These are phyloP conservation scores for Protomyces gravidus DNA, from an alignment of 1,139 yeast genomes.

Conservation along the genomic window DNA sequence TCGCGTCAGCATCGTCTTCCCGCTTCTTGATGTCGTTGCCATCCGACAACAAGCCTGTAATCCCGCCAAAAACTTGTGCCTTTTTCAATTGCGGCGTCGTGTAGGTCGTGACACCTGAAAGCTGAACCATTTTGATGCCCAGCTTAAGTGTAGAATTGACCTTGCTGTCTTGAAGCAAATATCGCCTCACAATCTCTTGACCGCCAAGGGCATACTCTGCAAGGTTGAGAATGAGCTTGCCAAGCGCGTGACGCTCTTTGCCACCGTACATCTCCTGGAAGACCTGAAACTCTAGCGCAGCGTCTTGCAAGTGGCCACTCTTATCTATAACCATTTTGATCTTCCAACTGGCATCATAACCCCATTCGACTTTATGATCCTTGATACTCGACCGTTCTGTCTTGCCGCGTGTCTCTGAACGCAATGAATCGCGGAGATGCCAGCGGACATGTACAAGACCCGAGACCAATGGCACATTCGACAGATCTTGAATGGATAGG, in stretches of 20 bases:
- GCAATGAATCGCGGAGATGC: conserved; percentile 48
- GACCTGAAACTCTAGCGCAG: conserved; percentile 41
- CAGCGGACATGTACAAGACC: conserved; percentile 67
- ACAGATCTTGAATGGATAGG: conserved; percentile 61
- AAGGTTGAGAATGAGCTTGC: conserved; percentile 62
- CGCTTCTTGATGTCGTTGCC: conserved; percentile 29
- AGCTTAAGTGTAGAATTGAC: conserved; percentile 70
- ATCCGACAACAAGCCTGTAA: conserved; percentile 40
- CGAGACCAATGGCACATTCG: conserved; percentile 74
- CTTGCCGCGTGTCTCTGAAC: conserved; percentile 46
- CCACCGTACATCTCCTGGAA: conserved; percentile 38
- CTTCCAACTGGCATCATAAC: conserved; percentile 42
- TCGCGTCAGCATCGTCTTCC: conserved; percentile 2
- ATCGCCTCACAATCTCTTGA: conserved; percentile 48
- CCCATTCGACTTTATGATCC: conserved; percentile 53
- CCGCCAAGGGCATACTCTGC: conserved; percentile 63
- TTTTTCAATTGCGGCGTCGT: conserved; percentile 18
- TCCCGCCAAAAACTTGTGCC: conserved; percentile 41
- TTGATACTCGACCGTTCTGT: conserved; percentile 47
- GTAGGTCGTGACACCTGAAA: conserved; percentile 46
- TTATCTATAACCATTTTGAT: conserved; percentile 47
- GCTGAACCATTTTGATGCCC: conserved; percentile 47
- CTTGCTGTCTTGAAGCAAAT: conserved; percentile 69
- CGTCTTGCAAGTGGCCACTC: conserved; percentile 38
- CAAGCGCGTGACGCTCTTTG: conserved; percentile 50